Evolutionary conservation across 805 yeast species (phyloP), one percentile per base, ranked within the genome.

Genomic region (Candida ipomoeae): DNA sequence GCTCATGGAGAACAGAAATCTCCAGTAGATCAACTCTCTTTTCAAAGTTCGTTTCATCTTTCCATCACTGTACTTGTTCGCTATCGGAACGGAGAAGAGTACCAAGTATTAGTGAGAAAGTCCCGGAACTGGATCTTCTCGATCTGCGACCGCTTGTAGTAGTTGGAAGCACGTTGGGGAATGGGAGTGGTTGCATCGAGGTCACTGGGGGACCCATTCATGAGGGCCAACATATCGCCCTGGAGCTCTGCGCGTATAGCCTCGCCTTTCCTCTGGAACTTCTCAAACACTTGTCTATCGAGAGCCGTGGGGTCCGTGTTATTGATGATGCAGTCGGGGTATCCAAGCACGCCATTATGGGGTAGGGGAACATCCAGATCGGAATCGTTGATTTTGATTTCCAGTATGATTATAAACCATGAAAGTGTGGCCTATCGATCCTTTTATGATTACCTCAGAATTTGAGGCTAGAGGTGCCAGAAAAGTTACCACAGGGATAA

Each of bases 81-180:
- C n/a, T n/a, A n/a, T n/a, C n/a, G n/a, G n/a, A 88, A 94, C 1
- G 98, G 98, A 0, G 97, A 84, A 3, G 87, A 81, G 66, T 87
- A 91, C 96, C 97, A 89, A 0, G 97, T 88, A 53, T 85, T 87
- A 23, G 92, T 87, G 62, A 86, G 90, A 64, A 69, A 80, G 40
- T 78, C 78, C 34, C 89, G 80, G 56, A 91, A 82, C 58, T 84
- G 89, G 21, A 91, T 83, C 49, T 79, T 80, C 44, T 78, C 75
- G 39, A 87, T 78, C 51, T 77, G 74, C 21, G 78, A 70, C 46
- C 68, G 61, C 37, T 53, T 40, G 61, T 64, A 50, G 58, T 61
- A 20, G 56, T 59, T 43, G 53, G 64, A 43, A 32, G 51, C 55
- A 31, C 46, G 52, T 18, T 41, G 60, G 3, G 59, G 53, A 21